Percentiles rank a stretch among this genome's conserved stretches.
phyloP scores from a whole-genome alignment of 2,329 filamentous ascomycete species.

The Colletotrichum sp. region DNA sequence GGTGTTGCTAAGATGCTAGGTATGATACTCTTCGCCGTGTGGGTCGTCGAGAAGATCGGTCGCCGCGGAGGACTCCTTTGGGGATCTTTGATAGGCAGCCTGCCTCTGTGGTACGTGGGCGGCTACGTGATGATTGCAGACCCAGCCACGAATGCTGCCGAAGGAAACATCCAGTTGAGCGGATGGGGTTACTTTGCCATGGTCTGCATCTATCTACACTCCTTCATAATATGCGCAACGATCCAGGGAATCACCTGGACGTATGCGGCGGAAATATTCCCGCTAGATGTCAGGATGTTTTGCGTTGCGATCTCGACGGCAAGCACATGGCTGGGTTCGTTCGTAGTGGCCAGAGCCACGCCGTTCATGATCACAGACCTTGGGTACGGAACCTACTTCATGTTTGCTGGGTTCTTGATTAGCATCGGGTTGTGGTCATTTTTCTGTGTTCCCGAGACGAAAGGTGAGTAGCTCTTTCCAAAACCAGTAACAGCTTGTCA shows the following conservation, averaged over 20 bases:
- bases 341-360: conserved; percentile 41
- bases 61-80: conserved; percentile 52
- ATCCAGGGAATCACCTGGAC: conserved; percentile 48
- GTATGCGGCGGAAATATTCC: conserved; percentile 53
- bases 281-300: conserved; percentile 36
- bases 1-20: conserved; percentile 40
- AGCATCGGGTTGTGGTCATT: conserved; percentile 49
- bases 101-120: conserved; percentile 41
- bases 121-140: conserved; percentile 37
- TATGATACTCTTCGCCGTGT: conserved; percentile 43
- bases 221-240: conserved; percentile 38
- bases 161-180: conserved; percentile 46
- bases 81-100: conserved; percentile 39
- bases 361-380: conserved; percentile 45
- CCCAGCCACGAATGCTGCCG: conserved; percentile 41
- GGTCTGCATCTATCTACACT: conserved; percentile 43
- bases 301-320: conserved; percentile 37
- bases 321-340: conserved; percentile 42
- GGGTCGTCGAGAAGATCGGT: conserved; percentile 50
- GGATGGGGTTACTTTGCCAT: conserved; percentile 48
- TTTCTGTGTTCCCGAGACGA: conserved; percentile 57
- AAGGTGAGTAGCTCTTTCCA: conserved; percentile 31
- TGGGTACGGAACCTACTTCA: conserved; percentile 56
- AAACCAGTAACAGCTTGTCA: background rate
- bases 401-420: conserved; percentile 53